Evolutionary conservation across 805 yeast species (phyloP).

Genomic region (Lachancea fermentati): DNA sequence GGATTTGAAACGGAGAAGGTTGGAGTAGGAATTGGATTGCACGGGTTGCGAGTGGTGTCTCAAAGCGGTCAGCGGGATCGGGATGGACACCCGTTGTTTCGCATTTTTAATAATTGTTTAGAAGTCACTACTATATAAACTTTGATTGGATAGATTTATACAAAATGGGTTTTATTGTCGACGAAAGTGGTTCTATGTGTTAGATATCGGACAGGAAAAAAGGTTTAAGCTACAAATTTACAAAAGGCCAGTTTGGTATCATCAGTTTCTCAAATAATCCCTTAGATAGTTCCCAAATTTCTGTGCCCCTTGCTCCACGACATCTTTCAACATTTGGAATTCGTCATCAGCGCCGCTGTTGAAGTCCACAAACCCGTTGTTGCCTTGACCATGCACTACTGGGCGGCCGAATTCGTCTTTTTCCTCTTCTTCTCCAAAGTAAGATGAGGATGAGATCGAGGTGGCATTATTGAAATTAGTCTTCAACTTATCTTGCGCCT

Average conservation of each 20-base stretch:
- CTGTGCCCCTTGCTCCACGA: slow-evolving; percentile 89
- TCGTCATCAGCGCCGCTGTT: slow-evolving; percentile 82
- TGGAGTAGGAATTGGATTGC: slow-evolving; percentile 25
- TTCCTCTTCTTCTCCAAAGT: slow-evolving; percentile 75
- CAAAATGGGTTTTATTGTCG: not conserved
- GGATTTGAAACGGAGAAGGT: slow-evolving; percentile 29
- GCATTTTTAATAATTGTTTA: no score
- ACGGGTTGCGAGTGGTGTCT: no score
- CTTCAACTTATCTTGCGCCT: slow-evolving; percentile 77
- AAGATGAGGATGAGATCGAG: slow-evolving; percentile 85
- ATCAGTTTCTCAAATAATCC: slow-evolving; percentile 59
- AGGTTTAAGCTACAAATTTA: no score
- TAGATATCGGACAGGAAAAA: no score
- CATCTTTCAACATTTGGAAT: slow-evolving; percentile 81
- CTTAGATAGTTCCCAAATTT: slow-evolving; percentile 80
- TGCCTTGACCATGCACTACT: slow-evolving; percentile 21
- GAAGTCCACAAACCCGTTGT: slow-evolving; percentile 56
- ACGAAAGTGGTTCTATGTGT: not conserved
- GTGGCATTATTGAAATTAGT: slow-evolving; percentile 73
- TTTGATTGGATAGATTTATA: not conserved
- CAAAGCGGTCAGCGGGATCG: not conserved
- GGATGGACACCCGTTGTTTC: not conserved
- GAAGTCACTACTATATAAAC: not conserved
- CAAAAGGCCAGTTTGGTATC: no score
- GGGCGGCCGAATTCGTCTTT: slow-evolving; percentile 28